A percentile compares a stretch with the other conserved stretches of the same genome.
Conservation (phyloP, 176 grass and related monocot genomes). For the maize (Zea mays) region Zm-B73-REFERENCE-NAM-5.0 NC_050098.1:39499001-39499500, state of each 20-base stretch:
- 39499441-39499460: constrained; percentile 99
- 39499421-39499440: constrained; percentile 93
- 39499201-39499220: constrained; percentile 81
- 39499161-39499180: constrained; percentile 35
- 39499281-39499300: constrained; percentile 56
- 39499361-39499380: too few relatives aligned
- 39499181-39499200: constrained; percentile 72
- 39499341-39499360: too few relatives aligned
- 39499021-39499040: constrained; percentile 46
- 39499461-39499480: constrained; percentile 86
- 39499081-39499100: constrained; percentile 60
- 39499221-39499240: constrained; percentile 56
- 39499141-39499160: background rate
- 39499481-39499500: constrained; percentile 95
- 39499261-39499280: constrained; percentile 39
- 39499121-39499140: constrained; percentile 47
- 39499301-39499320: too few relatives aligned
- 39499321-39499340: too few relatives aligned
- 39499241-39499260: constrained; percentile 67
- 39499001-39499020: constrained; percentile 80
- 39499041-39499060: constrained; percentile 50
- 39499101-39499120: constrained; percentile 52
- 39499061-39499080: constrained; percentile 59
- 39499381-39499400: too few relatives aligned
- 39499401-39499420: constrained; percentile 94